These are phyloP conservation scores for Ophiostoma montium DNA, from an alignment of 2,329 filamentous ascomycete species.

Conservation along the genomic window DNA sequence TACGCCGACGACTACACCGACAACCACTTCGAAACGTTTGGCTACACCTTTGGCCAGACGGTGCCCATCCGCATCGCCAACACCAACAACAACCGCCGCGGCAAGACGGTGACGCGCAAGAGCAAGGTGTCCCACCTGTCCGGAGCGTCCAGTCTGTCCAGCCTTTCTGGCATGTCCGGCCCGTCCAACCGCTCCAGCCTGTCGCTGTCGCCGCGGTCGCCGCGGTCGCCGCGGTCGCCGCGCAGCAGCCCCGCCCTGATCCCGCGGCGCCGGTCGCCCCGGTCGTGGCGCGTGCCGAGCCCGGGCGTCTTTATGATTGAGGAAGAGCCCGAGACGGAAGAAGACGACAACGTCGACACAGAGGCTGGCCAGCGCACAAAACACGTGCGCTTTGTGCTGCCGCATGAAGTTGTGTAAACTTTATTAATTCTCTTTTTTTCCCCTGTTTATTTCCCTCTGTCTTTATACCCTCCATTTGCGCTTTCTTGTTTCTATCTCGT, in stretches of 20 bases:
- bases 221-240: background rate
- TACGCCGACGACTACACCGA: conserved; percentile 32
- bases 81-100: conserved; percentile 1
- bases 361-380: conserved; percentile 14
- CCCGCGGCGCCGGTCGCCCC: conserved; percentile 24
- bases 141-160: background rate
- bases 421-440: background rate
- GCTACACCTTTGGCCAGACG: conserved; percentile 18
- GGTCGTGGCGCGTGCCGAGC: conserved; percentile 43
- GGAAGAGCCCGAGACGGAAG: conserved; percentile 30
- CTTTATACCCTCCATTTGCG: background rate
- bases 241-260: conserved; percentile 1
- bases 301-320: conserved; percentile 47
- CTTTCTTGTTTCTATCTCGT: background rate
- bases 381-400: conserved; percentile 14
- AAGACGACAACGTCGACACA: background rate
- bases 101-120: conserved; percentile 1
- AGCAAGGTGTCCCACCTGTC: background rate
- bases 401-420: background rate
- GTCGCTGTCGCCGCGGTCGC: background rate
- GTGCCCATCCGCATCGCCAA: conserved; percentile 21
- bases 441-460: background rate
- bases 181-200: background rate
- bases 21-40: conserved; percentile 26
- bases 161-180: too few relatives aligned